Percentiles rank a stretch among this genome's conserved stretches.
Conservation (phyloP, 768 basidiomycete genomes). For the Mycena epipterygia region DNA sequence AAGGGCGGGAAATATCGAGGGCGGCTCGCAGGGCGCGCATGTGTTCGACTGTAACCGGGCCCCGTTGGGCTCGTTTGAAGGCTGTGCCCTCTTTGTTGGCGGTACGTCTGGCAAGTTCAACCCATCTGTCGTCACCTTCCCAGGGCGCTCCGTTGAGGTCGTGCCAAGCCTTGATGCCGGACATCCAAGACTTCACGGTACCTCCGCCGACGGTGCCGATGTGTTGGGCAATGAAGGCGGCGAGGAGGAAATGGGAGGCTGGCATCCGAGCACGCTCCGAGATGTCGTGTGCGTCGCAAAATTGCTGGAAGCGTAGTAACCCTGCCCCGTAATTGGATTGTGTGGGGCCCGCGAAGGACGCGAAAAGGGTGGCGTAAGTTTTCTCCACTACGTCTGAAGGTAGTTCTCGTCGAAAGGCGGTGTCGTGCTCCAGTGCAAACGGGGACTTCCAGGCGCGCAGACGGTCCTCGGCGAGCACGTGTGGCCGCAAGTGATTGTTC, state of each 20-base stretch:
- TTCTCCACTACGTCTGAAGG: constrained; percentile 20
- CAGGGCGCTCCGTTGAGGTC: constrained; percentile 49
- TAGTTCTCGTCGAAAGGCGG: constrained; percentile 16
- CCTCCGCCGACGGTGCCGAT: constrained; percentile 29
- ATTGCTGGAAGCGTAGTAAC: constrained; percentile 51
- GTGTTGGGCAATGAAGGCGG: constrained; percentile 43
- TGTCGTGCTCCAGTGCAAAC: neutral
- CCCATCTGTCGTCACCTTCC: constrained; percentile 46
- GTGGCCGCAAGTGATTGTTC: constrained; percentile 30
- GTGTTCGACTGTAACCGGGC: constrained; percentile 53
- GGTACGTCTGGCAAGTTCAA: constrained; percentile 30
- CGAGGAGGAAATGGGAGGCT: constrained; percentile 46
- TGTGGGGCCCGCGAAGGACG: constrained; percentile 46
- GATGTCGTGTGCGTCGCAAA: constrained; percentile 49
- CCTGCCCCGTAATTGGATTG: constrained; percentile 43
- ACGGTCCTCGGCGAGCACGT: constrained; percentile 38
- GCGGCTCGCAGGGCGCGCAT: constrained; percentile 37
- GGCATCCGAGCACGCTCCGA: constrained; percentile 49
- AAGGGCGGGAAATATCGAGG: constrained; percentile 43
- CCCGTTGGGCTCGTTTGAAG: constrained; percentile 35
- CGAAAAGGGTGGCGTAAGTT: constrained; percentile 17
- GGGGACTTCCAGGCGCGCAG: constrained; percentile 38
- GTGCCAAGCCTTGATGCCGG: constrained; percentile 55
- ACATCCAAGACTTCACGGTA: constrained; percentile 44
- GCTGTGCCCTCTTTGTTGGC: constrained; percentile 40